These are phyloP conservation scores for Sicyos baderoa DNA, from an alignment of 306 rosid genomes.

Conservation along the genomic window DNA sequence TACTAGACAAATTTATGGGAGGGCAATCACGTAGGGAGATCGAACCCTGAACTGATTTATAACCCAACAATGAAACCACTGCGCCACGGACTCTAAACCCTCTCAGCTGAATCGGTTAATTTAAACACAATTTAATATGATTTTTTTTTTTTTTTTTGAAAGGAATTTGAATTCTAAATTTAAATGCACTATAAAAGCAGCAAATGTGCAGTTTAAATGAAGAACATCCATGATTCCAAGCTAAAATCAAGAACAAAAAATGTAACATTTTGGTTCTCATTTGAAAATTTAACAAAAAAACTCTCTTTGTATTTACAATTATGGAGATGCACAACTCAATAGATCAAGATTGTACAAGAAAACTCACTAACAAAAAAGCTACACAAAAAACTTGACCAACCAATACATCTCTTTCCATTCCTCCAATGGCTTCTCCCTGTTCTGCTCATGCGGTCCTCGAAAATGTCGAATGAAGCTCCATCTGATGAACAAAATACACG, in stretches of 20 bases:
- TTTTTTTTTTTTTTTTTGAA: too few relatives aligned
- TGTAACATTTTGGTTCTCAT: neutral
- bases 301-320: slow-evolving; percentile 8
- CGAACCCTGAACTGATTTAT: too few relatives aligned
- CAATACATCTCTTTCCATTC: neutral
- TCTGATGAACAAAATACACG: slow-evolving; percentile 61
- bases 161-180: neutral
- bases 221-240: neutral
- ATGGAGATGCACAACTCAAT: neutral
- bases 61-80: too few relatives aligned
- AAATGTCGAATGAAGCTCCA: slow-evolving; percentile 52
- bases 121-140: too few relatives aligned
- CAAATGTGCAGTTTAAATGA: neutral
- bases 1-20: neutral
- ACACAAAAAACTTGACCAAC: neutral
- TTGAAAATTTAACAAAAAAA: neutral
- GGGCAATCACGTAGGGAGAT: neutral
- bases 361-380: neutral
- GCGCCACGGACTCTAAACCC: too few relatives aligned
- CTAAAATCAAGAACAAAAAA: neutral
- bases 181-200: neutral
- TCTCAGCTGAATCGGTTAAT: neutral
- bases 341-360: neutral
- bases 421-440: neutral
- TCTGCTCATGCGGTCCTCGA: slow-evolving; percentile 17